A percentile compares a stretch with the other conserved stretches of the same genome.
phyloP scores from a whole-genome alignment of 345 rosid genomes.

The Populus ilicifolia region DNA sequence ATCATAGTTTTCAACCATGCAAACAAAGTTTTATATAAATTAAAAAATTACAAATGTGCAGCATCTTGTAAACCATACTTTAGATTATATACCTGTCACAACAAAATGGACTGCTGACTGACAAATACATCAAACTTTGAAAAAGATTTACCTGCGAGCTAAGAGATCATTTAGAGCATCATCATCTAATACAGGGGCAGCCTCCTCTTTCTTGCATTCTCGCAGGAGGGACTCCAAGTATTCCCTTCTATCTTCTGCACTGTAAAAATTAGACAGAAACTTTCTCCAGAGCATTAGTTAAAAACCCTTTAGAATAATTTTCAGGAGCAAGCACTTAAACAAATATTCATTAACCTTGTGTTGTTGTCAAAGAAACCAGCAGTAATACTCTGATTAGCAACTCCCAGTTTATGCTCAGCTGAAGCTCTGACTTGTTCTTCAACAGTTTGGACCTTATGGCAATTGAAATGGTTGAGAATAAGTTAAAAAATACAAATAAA shows the following conservation, averaged over 20 bases:
- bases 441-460: conserved; percentile 73
- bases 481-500: background rate
- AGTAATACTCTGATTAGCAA: conserved; percentile 95
- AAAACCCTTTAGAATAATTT: background rate
- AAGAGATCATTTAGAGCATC: conserved; percentile 74
- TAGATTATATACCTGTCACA: background rate
- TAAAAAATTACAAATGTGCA: background rate
- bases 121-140: conserved; percentile 5
- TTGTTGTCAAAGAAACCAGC: conserved; percentile 96
- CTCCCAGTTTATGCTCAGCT: conserved; percentile 94
- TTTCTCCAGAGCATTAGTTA: conserved; percentile 9
- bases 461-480: background rate
- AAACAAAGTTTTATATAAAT: background rate
- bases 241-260: conserved; percentile 93
- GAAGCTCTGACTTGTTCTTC: conserved; percentile 97
- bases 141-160: conserved; percentile 69
- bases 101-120: background rate
- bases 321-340: conserved; percentile 2
- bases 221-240: conserved; percentile 82
- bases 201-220: conserved; percentile 92
- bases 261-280: conserved; percentile 29
- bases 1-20: background rate
- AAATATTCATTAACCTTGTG: conserved; percentile 53
- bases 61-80: background rate
- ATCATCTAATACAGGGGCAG: conserved; percentile 80